Percentiles rank a stretch among this genome's conserved stretches.
These are phyloP conservation scores for Karstenula rhodostoma DNA, from an alignment of 2,329 filamentous ascomycete genomes.

Conservation along the genomic window DNA sequence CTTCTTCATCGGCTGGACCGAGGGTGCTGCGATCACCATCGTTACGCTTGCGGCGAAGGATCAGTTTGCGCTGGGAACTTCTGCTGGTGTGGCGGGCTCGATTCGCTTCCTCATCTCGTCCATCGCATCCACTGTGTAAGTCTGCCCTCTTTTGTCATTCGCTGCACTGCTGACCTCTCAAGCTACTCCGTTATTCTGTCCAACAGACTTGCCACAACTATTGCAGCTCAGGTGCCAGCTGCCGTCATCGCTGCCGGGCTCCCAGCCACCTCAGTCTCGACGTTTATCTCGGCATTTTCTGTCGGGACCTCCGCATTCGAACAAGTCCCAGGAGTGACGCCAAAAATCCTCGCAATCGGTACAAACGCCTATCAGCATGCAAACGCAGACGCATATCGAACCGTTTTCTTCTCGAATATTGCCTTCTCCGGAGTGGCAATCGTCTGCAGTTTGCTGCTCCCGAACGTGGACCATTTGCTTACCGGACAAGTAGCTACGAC, in stretches of 20 bases:
- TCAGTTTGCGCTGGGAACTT: slow-evolving; percentile 48
- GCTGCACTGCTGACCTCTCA: neutral
- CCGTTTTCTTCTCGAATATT: slow-evolving; percentile 48
- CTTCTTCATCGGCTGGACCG: slow-evolving; percentile 50
- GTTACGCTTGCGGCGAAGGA: slow-evolving; percentile 46
- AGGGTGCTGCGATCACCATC: slow-evolving; percentile 47
- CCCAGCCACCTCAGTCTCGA: slow-evolving; percentile 38
- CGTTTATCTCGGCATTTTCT: slow-evolving; percentile 42
- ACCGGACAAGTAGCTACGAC: slow-evolving; percentile 46
- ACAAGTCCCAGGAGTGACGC: slow-evolving; percentile 41
- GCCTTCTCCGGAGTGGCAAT: slow-evolving; percentile 46
- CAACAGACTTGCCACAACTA: slow-evolving; percentile 43
- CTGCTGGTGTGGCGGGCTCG: slow-evolving; percentile 47
- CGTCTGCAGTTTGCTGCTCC: slow-evolving; percentile 41
- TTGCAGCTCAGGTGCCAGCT: slow-evolving; percentile 41
- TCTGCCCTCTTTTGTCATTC: neutral
- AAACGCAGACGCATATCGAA: slow-evolving; percentile 46
- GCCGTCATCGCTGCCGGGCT: slow-evolving; percentile 47
- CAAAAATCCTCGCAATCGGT: slow-evolving; percentile 40
- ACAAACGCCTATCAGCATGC: slow-evolving; percentile 43
- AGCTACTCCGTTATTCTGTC: slow-evolving; percentile 42
- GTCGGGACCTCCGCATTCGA: slow-evolving; percentile 33
- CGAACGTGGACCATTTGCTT: slow-evolving; percentile 47
- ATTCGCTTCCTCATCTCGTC: slow-evolving; percentile 48
- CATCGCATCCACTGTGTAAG: slow-evolving; percentile 45